Conservation (phyloP, 2,329 filamentous ascomycete genomes). For the Alternaria sp. region DNA sequence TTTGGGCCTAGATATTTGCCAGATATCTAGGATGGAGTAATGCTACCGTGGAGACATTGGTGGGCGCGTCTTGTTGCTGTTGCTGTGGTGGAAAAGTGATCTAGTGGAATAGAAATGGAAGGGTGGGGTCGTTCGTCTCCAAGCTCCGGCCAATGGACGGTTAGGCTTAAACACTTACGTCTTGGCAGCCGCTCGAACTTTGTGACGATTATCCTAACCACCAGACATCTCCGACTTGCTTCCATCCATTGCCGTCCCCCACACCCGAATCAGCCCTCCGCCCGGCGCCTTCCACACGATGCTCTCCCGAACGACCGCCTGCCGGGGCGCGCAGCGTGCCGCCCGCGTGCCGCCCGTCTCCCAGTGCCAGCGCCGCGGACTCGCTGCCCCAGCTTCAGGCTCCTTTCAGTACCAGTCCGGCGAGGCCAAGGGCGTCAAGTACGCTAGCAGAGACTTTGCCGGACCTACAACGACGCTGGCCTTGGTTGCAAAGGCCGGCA, state of each 20-base stretch:
- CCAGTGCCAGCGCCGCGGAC: constrained; percentile 65
- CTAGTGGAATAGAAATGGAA: no score
- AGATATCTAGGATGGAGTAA: constrained; percentile 42
- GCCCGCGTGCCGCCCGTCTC: constrained; percentile 67
- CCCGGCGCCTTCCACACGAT: constrained; percentile 59
- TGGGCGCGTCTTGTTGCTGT: neutral
- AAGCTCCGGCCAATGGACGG: constrained; percentile 21
- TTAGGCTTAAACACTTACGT: no score
- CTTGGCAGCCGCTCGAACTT: constrained; percentile 26
- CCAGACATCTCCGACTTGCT: constrained; percentile 31
- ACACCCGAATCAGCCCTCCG: constrained; percentile 58
- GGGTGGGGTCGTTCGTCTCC: constrained; percentile 13
- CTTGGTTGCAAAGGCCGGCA: constrained; percentile 92
- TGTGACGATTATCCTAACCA: constrained; percentile 4
- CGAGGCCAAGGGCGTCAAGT: constrained; percentile 88
- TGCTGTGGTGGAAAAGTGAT: neutral
- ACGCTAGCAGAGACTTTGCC: constrained; percentile 87
- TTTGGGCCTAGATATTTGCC: constrained; percentile 45
- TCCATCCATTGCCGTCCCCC: constrained; percentile 59
- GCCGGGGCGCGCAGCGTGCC: constrained; percentile 70
- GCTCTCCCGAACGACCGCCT: constrained; percentile 73
- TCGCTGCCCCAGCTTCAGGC: constrained; percentile 74
- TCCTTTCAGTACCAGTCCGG: constrained; percentile 88
- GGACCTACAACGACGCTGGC: constrained; percentile 91
- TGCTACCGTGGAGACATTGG: constrained; percentile 48